Conservation (phyloP, 164 flowering plant species). For the Dillenia turbinata region DNA sequence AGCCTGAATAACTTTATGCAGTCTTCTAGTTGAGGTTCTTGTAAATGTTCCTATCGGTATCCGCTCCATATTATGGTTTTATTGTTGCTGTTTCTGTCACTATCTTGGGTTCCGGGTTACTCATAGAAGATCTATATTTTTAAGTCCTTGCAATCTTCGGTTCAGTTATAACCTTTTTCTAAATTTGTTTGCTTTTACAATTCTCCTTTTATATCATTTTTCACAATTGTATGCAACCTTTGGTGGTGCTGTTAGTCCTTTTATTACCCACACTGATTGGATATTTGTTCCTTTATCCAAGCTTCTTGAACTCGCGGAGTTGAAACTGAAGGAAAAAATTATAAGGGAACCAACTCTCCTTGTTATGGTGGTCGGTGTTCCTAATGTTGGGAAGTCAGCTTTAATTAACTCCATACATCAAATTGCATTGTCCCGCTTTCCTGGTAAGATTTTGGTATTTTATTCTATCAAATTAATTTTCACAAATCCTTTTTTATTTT, state of each 20-base stretch:
- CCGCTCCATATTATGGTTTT: too few relatives aligned
- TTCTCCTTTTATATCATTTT: not conserved
- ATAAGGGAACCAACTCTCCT: conserved; percentile 93
- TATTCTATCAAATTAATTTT: not conserved
- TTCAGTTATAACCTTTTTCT: too few relatives aligned
- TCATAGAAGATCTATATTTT: too few relatives aligned
- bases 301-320: conserved; percentile 85
- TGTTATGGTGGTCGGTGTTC: conserved; percentile 96
- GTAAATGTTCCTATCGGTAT: too few relatives aligned
- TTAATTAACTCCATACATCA: conserved; percentile 83
- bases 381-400: conserved; percentile 96
- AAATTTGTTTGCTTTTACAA: not conserved
- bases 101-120: too few relatives aligned
- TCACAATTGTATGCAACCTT: not conserved
- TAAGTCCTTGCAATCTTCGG: too few relatives aligned
- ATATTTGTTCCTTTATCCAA: conserved; percentile 23
- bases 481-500: not conserved
- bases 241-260: too few relatives aligned
- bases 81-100: too few relatives aligned
- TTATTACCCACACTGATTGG: not conserved
- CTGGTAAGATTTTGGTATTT: conserved; percentile 45
- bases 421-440: conserved; percentile 72
- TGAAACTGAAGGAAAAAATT: conserved; percentile 79
- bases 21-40: too few relatives aligned
- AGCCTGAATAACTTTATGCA: too few relatives aligned